phyloP scores from a whole-genome alignment of 768 basidiomycete genomes.

The Lactarius trivialis region DNA sequence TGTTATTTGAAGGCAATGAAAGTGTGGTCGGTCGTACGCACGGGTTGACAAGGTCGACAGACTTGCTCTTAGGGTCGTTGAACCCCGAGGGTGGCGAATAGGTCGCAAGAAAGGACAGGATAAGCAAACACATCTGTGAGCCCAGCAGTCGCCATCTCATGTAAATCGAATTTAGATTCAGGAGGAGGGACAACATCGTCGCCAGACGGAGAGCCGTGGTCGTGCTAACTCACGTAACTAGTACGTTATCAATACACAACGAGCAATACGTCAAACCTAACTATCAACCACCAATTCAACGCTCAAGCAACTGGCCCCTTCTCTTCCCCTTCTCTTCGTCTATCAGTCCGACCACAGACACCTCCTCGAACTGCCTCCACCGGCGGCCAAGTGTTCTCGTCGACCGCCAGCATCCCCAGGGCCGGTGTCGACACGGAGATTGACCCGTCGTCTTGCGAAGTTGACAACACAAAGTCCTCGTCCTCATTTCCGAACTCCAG shows the following conservation, averaged over 20 bases:
- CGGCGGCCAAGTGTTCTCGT: conserved; percentile 26
- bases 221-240: not conserved
- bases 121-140: conserved; percentile 1
- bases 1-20: not conserved
- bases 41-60: conserved; percentile 44
- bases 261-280: not conserved
- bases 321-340: conserved; percentile 30
- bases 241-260: not conserved
- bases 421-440: conserved; percentile 35
- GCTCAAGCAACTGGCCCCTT: conserved; percentile 8
- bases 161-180: conserved; percentile 27
- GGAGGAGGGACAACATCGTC: not conserved
- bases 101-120: conserved; percentile 5
- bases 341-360: conserved; percentile 32
- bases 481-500: conserved; percentile 64
- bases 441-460: conserved; percentile 28
- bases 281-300: not conserved
- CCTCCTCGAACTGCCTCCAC: conserved; percentile 34
- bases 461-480: conserved; percentile 44
- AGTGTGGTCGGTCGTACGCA: conserved; percentile 25
- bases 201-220: not conserved
- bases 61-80: conserved; percentile 30
- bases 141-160: conserved; percentile 2
- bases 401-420: conserved; percentile 25
- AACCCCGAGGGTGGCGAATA: conserved; percentile 22